These are phyloP conservation scores for Wickerhamiella spandovensis DNA, from an alignment of 805 yeast genomes.

Conservation along the genomic window DNA sequence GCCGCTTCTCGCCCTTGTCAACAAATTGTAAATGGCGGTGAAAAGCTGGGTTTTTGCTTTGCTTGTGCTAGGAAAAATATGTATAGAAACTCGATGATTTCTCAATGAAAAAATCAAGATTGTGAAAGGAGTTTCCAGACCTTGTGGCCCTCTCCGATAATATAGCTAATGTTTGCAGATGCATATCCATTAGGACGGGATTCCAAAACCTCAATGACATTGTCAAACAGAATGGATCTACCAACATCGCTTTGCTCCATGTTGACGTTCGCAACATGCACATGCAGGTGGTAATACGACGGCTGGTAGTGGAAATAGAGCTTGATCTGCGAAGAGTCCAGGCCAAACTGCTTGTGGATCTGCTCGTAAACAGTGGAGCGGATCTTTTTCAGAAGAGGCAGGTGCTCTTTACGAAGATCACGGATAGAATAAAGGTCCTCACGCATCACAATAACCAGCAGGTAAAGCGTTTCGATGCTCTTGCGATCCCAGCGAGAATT, in stretches of 20 bases:
- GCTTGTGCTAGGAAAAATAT: too few species aligned
- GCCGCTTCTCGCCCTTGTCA: too few species aligned
- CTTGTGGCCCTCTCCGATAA: constrained; percentile 57
- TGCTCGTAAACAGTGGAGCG: constrained; percentile 33
- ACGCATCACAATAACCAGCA: constrained; percentile 63
- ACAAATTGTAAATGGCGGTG: too few species aligned
- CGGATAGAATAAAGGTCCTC: constrained; percentile 59
- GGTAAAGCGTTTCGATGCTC: constrained; percentile 54
- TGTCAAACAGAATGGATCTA: constrained; percentile 69
- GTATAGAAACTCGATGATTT: too few species aligned
- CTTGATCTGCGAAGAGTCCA: constrained; percentile 47
- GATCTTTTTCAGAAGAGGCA: constrained; percentile 42
- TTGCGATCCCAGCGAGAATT: constrained; percentile 91
- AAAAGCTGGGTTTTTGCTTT: too few species aligned
- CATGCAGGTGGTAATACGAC: constrained; percentile 87
- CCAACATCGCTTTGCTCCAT: constrained; percentile 67
- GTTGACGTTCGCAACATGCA: constrained; percentile 68
- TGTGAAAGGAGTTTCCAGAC: background rate
- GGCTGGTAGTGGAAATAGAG: constrained; percentile 87
- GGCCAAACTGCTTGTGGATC: constrained; percentile 35
- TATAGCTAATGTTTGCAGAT: constrained; percentile 46
- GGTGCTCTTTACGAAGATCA: constrained; percentile 51
- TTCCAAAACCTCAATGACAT: constrained; percentile 58
- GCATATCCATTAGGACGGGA: constrained; percentile 40
- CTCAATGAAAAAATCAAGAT: too few species aligned